Conservation (phyloP, 768 basidiomycete species). For the Leucosporidium creatinivorum region DNA sequence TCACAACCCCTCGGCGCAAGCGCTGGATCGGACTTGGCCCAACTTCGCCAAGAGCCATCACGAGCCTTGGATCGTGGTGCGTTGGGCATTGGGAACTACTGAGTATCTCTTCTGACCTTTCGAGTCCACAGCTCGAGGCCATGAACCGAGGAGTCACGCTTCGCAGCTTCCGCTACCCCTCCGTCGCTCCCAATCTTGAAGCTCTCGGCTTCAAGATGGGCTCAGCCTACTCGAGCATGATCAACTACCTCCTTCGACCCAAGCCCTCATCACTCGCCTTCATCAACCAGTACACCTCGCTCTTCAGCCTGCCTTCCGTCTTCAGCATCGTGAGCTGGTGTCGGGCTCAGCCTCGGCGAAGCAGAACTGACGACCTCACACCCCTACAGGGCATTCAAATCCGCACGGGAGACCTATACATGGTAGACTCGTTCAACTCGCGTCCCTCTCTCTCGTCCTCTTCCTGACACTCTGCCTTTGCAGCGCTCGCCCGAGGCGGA, state of each 20-base stretch:
- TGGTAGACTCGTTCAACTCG: slow-evolving; percentile 15
- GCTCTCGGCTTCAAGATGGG: background rate
- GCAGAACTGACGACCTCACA: no score
- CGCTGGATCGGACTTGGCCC: slow-evolving; percentile 14
- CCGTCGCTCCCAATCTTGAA: slow-evolving; percentile 2
- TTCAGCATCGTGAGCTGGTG: slow-evolving; percentile 8
- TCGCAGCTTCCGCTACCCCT: background rate
- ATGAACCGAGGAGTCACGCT: slow-evolving; percentile 5
- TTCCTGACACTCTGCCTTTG: background rate
- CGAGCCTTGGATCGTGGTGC: background rate
- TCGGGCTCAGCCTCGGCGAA: no score
- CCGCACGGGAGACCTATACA: slow-evolving; percentile 18
- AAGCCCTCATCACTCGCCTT: slow-evolving; percentile 19
- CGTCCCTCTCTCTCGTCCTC: background rate
- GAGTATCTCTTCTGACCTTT: background rate
- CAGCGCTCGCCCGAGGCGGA: slow-evolving; percentile 3
- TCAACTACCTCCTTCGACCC: slow-evolving; percentile 23
- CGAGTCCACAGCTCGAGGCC: background rate
- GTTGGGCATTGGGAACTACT: background rate
- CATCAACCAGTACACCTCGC: slow-evolving; percentile 19
- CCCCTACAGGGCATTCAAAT: slow-evolving; percentile 7
- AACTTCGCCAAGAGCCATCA: background rate
- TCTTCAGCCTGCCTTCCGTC: slow-evolving; percentile 22
- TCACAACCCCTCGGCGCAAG: background rate
- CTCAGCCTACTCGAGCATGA: slow-evolving; percentile 21